Evolutionary conservation across 2,329 filamentous ascomycete genomes (phyloP).

Genomic region (Bipolaris gigantea): DNA sequence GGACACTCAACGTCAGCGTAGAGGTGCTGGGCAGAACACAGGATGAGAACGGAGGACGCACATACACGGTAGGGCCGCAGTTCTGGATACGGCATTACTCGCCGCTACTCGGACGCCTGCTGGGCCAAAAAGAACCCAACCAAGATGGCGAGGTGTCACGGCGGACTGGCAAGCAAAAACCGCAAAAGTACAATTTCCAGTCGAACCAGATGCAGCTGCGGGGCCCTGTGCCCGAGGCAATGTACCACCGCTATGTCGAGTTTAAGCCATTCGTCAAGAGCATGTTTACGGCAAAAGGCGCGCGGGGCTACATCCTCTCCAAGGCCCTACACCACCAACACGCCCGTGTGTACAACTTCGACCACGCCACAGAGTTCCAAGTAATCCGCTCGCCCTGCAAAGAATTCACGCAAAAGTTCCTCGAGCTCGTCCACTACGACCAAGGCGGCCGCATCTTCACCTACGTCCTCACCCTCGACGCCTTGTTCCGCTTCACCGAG

Average conservation of each 20-base stretch:
- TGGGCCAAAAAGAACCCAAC: conserved; percentile 63
- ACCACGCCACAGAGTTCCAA: conserved; percentile 73
- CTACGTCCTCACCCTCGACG: conserved; percentile 87
- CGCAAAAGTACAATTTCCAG: conserved; percentile 86
- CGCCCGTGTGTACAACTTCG: conserved; percentile 84
- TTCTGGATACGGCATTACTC: conserved; percentile 83
- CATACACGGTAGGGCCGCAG: conserved; percentile 79
- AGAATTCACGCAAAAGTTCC: conserved; percentile 75
- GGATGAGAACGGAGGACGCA: conserved; percentile 62
- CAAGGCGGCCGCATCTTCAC: conserved; percentile 86
- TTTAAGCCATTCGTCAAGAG: conserved; percentile 86
- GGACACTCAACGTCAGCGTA: conserved; percentile 71
- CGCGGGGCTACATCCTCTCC: conserved; percentile 79
- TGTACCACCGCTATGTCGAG: conserved; percentile 93
- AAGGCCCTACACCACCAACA: conserved; percentile 90
- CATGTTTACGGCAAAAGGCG: conserved; percentile 79
- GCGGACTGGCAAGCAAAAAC: conserved; percentile 50
- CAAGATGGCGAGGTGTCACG: conserved; percentile 36
- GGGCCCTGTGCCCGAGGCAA: conserved; percentile 75
- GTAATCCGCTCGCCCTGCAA: conserved; percentile 65
- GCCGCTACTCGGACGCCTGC: conserved; percentile 81
- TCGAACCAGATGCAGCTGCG: conserved; percentile 86
- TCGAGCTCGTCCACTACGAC: conserved; percentile 84
- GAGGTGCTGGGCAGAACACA: conserved; percentile 77
- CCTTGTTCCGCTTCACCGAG: conserved; percentile 86